Evolutionary conservation across 495 filamentous ascomycete genomes (phyloP), one percentile per base, ranked within the genome.

Genomic region (Annulohypoxylon maeteangense): DNA sequence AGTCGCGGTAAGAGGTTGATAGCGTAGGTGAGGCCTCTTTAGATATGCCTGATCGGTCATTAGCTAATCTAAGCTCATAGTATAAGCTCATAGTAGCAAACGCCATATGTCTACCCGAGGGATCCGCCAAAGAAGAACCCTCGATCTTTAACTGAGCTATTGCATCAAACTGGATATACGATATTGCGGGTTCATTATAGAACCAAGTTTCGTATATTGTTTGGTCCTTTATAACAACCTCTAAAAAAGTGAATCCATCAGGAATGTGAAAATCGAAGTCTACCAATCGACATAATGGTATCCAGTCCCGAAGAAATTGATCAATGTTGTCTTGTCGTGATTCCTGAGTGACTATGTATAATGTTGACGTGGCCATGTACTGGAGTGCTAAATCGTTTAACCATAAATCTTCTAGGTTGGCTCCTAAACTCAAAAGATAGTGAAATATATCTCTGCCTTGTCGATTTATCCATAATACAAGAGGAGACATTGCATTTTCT

Each of bases 401-500:
- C 67, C 61, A 65, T 0, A 55, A 48, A 31, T 7, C 7, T 36
- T 54, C 55, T 4, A 16, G 7, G 5, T 60, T 20, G 18, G 31
- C 45, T 1, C 38, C 47, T 22, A 61, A 47, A 31, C 54, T 16
- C 29, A 32, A 36, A 22, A 70, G 54, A 27, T 65, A 65, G 67
- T 61, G 29, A 10, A 70, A 54, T 54, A 61, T 40, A 3, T 53
- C 60, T 7, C 0, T 18, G 31, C 47, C 34, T 34, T 20, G 25
- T 16, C 14, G 4, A 54, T 51, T 7, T 1, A 3, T 11, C 2
- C 7, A 42, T 4, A 16, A 11, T 12, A 8, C 1, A 12, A 0
- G 0, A 0, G 53, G 51, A 12, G 0, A 10, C 0, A 59, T 6
- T 11, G 63, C 63, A 0, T 0, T 3, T 16, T 22, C 36, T 65